Evolutionary conservation across 495 filamentous ascomycete genomes (phyloP), one percentile per base, ranked within the genome.

Genomic region (Penicillium silybi): DNA sequence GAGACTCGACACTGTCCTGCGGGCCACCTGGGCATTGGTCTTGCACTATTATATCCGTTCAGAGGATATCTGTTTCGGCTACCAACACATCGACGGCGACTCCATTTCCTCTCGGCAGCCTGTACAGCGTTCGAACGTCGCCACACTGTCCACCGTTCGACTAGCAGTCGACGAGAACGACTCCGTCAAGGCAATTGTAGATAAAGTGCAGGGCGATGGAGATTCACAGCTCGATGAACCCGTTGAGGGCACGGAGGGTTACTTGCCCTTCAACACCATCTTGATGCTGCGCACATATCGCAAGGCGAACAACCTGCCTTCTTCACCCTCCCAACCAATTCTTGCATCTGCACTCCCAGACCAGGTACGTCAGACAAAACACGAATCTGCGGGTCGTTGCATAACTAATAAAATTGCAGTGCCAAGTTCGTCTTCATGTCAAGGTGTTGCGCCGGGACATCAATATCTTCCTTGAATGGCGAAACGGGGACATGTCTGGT

Each of bases 1-100:
- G 0, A 48, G 62, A 39, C 45, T 73, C 25, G 58, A 64, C 16
- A 48, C 62, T 11, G 25, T 78, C 18, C 53, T 83, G 46, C 73
- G 78, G 50, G 63, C 79, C 17, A 75, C 72, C 6, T 85, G 82
- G 82, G 77, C 72, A 4, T 50, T 84, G 18, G 69, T 83, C 1
- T 62, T 85, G 41, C 65, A 76, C 42, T 70, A 65, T 35, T 84
- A 84, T 59, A 78, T 79, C 29, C 74, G 73, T 1, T 71, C 73
- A 10, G 73, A 81, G 35, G 71, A 80, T 48, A 72, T 84, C 19
- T 78, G 72, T 45, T 86, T 85, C 58, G 81, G 81, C 13, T 80
- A 75, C 51, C 70, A 73, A 47, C 56, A 66, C 54, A 59, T 68
- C 46, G 65, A 62, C 45, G 54, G 54, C 44, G 67, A 64, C 41